Evolutionary conservation across 2,329 filamentous ascomycete genomes (phyloP), one percentile per base, ranked within the genome.

Genomic region (Calycina marina): DNA sequence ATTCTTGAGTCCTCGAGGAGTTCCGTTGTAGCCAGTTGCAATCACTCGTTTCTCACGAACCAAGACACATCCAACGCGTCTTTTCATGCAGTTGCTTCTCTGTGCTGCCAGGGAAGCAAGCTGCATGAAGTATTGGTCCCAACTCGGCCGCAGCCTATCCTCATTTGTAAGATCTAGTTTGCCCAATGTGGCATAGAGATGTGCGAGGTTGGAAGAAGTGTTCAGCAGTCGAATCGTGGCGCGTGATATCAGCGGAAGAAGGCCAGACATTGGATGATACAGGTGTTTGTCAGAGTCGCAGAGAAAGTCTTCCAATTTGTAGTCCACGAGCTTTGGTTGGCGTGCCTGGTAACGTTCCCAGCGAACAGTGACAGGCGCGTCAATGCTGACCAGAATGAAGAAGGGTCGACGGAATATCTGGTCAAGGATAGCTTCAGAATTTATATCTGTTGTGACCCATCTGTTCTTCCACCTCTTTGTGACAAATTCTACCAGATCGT

Each of bases 111-210:
- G 72, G 18, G 81, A 84, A 4, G 90, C 86, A n/a, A 98, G 65
- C 25, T 82, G 74, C 90, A 98, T 98, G 53, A 98, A 98, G 61
- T 98, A 98, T 48, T 81, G 77, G 57, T 98, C 90, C 90, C 90
- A 98, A 30, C 72, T 77, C 1, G 90, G 90, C 2, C 90, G 74
- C 20, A 98, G 65, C 2, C 90, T 77, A 46, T 80, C 70, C 18
- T 77, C 69, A 49, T 90, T 76, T 2, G 78, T 67, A 15, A 98
- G 69, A 52, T 93, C 72, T 5, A 94, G 67, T 28, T 72, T 68
- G 30, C 69, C 65, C 1, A 98, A 69, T 6, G 80, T 77, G 3
- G 67, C 62, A 53, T 84, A 75, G 4, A 96, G 67, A 43, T 78
- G 69, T 6, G 72, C 60, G 2, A 93, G 58, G 15, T 77, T 77